A percentile compares a stretch with the other conserved stretches of the same genome.
These are phyloP conservation scores for Cytospora piceae DNA, from an alignment of 2,329 filamentous ascomycete species.

Conservation along the genomic window DNA sequence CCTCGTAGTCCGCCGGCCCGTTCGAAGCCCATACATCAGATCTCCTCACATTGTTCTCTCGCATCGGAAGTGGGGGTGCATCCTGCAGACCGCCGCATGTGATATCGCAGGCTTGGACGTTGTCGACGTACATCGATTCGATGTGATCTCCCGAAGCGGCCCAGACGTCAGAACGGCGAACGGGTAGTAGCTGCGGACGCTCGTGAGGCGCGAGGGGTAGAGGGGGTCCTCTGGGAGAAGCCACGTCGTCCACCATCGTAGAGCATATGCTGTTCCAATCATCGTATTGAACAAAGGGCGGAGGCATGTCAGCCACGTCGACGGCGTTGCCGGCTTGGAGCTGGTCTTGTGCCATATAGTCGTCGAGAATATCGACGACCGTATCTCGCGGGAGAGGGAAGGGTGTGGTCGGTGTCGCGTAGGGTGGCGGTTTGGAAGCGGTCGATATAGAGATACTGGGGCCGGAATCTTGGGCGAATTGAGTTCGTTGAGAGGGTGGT, in stretches of 20 bases:
- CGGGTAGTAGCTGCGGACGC: constrained; percentile 11
- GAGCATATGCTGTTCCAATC: constrained; percentile 29
- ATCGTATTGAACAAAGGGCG: constrained; percentile 24
- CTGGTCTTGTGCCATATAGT: constrained; percentile 26
- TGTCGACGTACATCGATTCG: constrained; percentile 28
- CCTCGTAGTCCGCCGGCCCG: constrained; percentile 26
- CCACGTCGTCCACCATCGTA: constrained; percentile 29
- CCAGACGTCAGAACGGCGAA: constrained; percentile 27
- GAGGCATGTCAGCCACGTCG: constrained; percentile 15
- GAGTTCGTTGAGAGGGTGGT: constrained; percentile 19
- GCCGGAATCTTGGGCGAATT: constrained; percentile 10
- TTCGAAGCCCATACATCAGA: constrained; percentile 26
- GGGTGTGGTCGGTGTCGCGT: constrained; percentile 20
- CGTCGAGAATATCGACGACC: constrained; percentile 27
- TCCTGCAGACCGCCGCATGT: constrained; percentile 5
- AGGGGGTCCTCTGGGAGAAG: constrained; percentile 23
- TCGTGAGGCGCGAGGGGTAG: constrained; percentile 26
- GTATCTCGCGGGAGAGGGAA: constrained; percentile 26
- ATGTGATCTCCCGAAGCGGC: constrained; percentile 19
- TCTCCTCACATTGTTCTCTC: constrained; percentile 9
- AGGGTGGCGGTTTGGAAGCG: constrained; percentile 24
- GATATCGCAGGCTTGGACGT: constrained; percentile 26
- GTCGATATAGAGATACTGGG: constrained; percentile 28
- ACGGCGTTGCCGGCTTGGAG: constrained; percentile 15
- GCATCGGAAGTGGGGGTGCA: constrained; percentile 15